Evolutionary conservation across 2,329 filamentous ascomycete genomes (phyloP).

Genomic region (Fusarium fracticaudum): DNA sequence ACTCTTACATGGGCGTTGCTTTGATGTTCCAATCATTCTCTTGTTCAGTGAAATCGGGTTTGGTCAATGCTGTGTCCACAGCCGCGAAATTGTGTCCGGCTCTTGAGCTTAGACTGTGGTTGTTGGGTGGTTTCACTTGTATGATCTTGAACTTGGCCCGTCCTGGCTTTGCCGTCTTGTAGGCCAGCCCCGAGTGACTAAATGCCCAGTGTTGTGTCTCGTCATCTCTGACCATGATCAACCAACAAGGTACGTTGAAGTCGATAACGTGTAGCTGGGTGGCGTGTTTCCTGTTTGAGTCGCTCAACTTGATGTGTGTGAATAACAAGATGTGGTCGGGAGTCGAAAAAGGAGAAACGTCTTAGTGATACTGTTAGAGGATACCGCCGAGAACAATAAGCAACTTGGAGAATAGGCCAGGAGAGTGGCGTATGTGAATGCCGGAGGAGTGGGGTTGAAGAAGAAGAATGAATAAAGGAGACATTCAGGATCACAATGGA

Average conservation of each 20-base stretch:
- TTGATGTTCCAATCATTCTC: neutral
- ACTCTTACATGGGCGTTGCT: neutral
- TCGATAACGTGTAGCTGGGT: neutral
- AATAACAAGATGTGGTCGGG: neutral
- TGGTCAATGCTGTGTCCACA: neutral
- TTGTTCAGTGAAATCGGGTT: neutral
- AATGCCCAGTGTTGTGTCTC: neutral
- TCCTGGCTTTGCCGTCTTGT: neutral
- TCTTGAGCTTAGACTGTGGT: neutral
- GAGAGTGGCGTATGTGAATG: neutral
- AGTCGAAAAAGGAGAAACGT: neutral
- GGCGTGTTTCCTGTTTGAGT: neutral
- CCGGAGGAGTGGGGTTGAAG: neutral
- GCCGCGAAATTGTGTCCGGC: neutral
- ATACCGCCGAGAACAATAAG: neutral
- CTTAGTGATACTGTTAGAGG: neutral
- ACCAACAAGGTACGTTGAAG: neutral
- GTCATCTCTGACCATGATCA: neutral
- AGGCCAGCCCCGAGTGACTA: neutral
- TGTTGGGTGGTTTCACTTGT: neutral
- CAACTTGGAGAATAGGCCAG: neutral
- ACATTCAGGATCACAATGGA: neutral
- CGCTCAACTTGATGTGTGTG: neutral
- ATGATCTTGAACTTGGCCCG: neutral
- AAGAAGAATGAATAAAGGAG: neutral